These are phyloP conservation scores for Ramalina intermedia DNA, from an alignment of 495 filamentous ascomycete genomes.

Conservation along the genomic window DNA sequence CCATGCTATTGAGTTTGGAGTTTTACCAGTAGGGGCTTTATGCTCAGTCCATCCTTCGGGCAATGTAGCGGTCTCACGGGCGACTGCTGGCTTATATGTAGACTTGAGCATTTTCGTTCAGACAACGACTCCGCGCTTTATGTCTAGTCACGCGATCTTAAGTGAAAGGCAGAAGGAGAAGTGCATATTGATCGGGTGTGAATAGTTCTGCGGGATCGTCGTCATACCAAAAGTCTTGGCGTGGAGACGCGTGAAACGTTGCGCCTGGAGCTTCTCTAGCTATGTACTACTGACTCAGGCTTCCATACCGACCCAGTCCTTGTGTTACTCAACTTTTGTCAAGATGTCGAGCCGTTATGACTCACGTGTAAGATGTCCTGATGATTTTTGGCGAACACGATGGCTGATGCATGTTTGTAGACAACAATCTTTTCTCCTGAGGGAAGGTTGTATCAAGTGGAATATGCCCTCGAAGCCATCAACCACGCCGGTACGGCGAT, in stretches of 20 bases:
- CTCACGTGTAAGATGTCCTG: constrained; percentile 56
- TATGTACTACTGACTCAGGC: not conserved
- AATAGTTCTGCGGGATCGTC: not conserved
- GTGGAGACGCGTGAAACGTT: constrained; percentile 1
- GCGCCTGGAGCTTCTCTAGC: not conserved
- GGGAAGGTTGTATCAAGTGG: constrained; percentile 95
- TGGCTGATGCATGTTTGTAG: constrained; percentile 39
- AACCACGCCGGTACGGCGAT: constrained; percentile 95
- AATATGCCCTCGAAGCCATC: constrained; percentile 97
- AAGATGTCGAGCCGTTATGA: constrained; percentile 97
- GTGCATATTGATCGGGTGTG: not conserved
- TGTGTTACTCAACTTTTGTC: not conserved
- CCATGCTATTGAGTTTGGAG: not conserved
- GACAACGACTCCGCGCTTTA: no score
- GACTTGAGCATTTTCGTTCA: constrained; percentile 42
- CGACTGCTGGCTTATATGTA: constrained; percentile 37
- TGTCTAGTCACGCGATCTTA: no score
- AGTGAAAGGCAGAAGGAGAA: not conserved
- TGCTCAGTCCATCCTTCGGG: constrained; percentile 84
- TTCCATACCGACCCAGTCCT: no score
- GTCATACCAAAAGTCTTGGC: not conserved
- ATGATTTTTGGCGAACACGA: constrained; percentile 8
- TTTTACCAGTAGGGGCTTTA: constrained; percentile 66
- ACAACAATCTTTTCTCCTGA: constrained; percentile 99
- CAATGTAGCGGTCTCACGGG: constrained; percentile 36